Evolutionary conservation across 495 filamentous ascomycete species (phyloP), one percentile per base, ranked within the genome.

Genomic region (Penicillium crystallinum): DNA sequence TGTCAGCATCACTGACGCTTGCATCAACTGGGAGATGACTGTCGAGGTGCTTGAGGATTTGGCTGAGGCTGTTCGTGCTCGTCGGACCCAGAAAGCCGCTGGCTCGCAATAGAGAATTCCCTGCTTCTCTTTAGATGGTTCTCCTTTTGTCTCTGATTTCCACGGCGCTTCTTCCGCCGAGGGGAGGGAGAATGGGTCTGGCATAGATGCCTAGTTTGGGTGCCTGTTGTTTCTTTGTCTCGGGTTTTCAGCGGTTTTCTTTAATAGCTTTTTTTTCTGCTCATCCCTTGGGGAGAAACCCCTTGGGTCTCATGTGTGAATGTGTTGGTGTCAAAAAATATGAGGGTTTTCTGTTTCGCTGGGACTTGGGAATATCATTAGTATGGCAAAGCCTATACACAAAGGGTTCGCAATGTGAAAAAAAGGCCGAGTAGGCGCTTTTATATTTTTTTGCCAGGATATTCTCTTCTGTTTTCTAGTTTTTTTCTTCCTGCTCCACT

Each of bases 1-100:
- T 62, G 90, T 98, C 57, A 90, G 86, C 69, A 97, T 98, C 69
- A 98, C 93, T 1, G 93, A 98, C 68, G 93, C 95, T 38, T 98
- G 93, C 72, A 95, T 98, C 60, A 77, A 90, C 75, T 98, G 93
- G 93, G 87, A 95, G 35, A 77, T 74, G 33, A 98, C 93, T 0
- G 86, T 95, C 42, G 75, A 82, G 4, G 87, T 93, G 1, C 78
- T 98, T n/a, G 85, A 95, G 57, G 80, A 88, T 59, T 80, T 98
- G 4, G 95, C 93, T 9, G 85, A 85, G 21, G 88, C 88, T n/a
- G 87, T 97, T 34, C 81, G 84, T 30, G 84, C 81, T 25, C 80
- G 93, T 62, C 78, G 93, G 37, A 65, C 69, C 33, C 66, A 62
- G 12, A 58, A 56, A 23, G 29, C 29, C 25, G 50, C 59, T 54